Percentiles rank a stretch among this genome's conserved stretches.
These are phyloP conservation scores for Cystobasidium ongulense DNA, from an alignment of 768 basidiomycete species.

Conservation along the genomic window DNA sequence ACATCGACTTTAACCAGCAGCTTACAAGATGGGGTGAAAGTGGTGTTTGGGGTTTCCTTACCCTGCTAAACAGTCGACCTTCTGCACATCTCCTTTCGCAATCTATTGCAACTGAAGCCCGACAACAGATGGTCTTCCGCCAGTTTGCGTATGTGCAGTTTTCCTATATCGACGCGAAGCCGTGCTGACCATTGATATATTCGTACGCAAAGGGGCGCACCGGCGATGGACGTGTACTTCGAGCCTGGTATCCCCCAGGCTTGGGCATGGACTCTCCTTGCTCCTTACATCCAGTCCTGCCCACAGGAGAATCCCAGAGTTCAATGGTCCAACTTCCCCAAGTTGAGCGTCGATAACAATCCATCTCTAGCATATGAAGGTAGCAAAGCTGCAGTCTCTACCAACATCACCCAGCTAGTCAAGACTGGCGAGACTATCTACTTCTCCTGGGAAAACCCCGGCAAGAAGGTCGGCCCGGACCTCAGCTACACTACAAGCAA, in stretches of 20 bases:
- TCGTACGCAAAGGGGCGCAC: neutral
- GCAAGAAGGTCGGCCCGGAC: slow-evolving; percentile 45
- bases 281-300: slow-evolving; percentile 53
- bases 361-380: slow-evolving; percentile 43
- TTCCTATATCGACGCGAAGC: slow-evolving; percentile 50
- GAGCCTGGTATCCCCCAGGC: slow-evolving; percentile 55
- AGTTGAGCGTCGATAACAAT: slow-evolving; percentile 51
- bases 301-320: slow-evolving; percentile 54
- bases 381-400: slow-evolving; percentile 51
- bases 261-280: slow-evolving; percentile 58
- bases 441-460: slow-evolving; percentile 56
- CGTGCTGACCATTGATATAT: too few species aligned
- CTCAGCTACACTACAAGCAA: slow-evolving; percentile 17
- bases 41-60: slow-evolving; percentile 56
- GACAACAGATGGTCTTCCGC: slow-evolving; percentile 61
- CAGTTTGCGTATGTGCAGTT: slow-evolving; percentile 47
- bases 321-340: slow-evolving; percentile 56
- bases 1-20: slow-evolving; percentile 57
- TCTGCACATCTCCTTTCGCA: slow-evolving; percentile 54
- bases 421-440: slow-evolving; percentile 50
- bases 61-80: slow-evolving; percentile 56
- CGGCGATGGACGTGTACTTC: slow-evolving; percentile 49
- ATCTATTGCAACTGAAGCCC: slow-evolving; percentile 56
- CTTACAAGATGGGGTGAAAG: slow-evolving; percentile 46
- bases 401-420: slow-evolving; percentile 54